Evolutionary conservation across 2,329 filamentous ascomycete genomes (phyloP), one percentile per base, ranked within the genome.

Genomic region (Myrmaecium sp.): DNA sequence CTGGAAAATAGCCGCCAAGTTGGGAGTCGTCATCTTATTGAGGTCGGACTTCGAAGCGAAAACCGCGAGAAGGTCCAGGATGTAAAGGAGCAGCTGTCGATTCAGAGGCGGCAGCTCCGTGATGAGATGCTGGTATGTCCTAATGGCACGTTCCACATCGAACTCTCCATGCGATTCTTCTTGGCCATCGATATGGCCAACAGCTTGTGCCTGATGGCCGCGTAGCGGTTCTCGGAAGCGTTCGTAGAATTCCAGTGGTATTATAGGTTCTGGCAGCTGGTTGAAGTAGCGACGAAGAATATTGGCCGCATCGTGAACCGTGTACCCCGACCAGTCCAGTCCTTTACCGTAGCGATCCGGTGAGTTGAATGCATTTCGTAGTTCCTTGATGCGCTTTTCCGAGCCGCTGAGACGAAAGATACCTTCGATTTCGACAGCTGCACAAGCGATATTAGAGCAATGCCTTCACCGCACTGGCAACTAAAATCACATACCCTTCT

Each of bases 281-380:
- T 95, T 95, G 35, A 98, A 72, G 49, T 98, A 98, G 40, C 89
- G 73, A 35, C 89, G 75, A 23, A 98, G 66, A 33, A 98, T 86
- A 46, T 95, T 98, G 42, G 89, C 84, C 14, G 89, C 89, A 64
- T 98, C 89, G 53, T 98, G 89, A 21, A 98, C 89, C 1, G 89
- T 98, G 51, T 93, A 98, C 24, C 89, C 89, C 24, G 82, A 78
- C 89, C 89, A 98, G 42, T 93, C 80, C 14, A 98, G 65, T 10
- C 89, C 89, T 55, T 98, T 98, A 29, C 89, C 89, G 50, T 93
- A 98, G 41, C 84, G 69, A 43, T 92, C 82, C 21, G 89, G 89
- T 0, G 86, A 92, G 53, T 95, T 81, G 53, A 98, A 98, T 3
- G 82, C 69, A 15, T 67, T 71, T 52, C 91, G 86, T 16, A 98